Evolutionary conservation across 202 grass and related monocot species (phyloP).

Genomic region (Setaria italica): DNA sequence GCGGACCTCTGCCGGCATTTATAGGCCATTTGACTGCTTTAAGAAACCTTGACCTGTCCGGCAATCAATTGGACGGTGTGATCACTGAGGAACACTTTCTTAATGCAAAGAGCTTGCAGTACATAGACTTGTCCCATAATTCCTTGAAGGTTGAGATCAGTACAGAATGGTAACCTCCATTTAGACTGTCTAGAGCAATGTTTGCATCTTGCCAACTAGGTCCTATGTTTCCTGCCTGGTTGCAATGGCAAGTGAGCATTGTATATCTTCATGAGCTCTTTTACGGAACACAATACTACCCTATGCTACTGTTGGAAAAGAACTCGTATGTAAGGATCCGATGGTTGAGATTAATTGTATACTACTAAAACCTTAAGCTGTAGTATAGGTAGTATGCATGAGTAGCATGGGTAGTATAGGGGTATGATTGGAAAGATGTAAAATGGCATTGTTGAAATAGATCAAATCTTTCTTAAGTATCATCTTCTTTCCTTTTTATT

Average conservation of each 20-base stretch:
- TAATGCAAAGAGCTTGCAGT: background rate
- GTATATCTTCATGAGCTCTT: too few species aligned
- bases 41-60: background rate
- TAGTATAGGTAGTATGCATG: too few species aligned
- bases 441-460: too few species aligned
- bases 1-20: background rate
- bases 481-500: too few species aligned
- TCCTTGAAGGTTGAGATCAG: background rate
- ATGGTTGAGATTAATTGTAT: too few species aligned
- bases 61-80: conserved; percentile 7
- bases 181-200: background rate
- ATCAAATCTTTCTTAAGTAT: too few species aligned
- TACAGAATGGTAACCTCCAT: conserved; percentile 31
- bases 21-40: background rate
- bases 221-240: conserved; percentile 50
- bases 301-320: too few species aligned
- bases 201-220: conserved; percentile 38
- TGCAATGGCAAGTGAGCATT: background rate
- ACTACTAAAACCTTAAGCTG: too few species aligned
- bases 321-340: too few species aligned
- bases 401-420: too few species aligned
- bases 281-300: too few species aligned
- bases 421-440: too few species aligned
- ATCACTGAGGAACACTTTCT: conserved; percentile 31
- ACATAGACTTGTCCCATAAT: conserved; percentile 29